phyloP scores from a whole-genome alignment of 2,329 filamentous ascomycete genomes.

The Xylaria sp. region DNA sequence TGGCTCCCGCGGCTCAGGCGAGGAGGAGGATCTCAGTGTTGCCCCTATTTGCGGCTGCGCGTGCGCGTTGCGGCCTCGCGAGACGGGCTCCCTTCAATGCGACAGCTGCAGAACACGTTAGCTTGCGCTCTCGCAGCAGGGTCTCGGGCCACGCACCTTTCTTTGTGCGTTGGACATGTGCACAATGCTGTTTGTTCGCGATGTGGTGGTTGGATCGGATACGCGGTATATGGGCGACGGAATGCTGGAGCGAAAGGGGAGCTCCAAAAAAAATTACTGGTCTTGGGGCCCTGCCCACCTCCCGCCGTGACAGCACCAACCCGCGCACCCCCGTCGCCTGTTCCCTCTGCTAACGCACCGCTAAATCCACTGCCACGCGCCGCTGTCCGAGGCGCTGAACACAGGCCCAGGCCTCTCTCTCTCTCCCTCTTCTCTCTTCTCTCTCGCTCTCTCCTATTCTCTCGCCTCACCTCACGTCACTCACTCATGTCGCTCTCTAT shows the following conservation, averaged over 20 bases:
- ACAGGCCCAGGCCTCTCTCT: neutral
- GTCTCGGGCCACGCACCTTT: constrained; percentile 32
- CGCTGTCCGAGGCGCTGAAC: constrained; percentile 15
- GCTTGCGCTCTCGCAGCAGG: constrained; percentile 26
- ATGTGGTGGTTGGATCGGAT: constrained; percentile 34
- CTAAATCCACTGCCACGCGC: constrained; percentile 27
- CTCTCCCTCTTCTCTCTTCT: neutral
- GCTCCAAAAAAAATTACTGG: constrained; percentile 32
- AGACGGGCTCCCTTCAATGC: constrained; percentile 38
- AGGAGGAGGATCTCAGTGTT: constrained; percentile 28
- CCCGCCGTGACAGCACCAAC: constrained; percentile 8
- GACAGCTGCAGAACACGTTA: constrained; percentile 38
- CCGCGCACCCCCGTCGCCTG: constrained; percentile 1
- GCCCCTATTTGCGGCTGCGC: constrained; percentile 46
- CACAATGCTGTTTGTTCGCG: constrained; percentile 32
- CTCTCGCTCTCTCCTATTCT: constrained; percentile 11
- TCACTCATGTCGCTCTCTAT: neutral
- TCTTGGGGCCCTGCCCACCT: constrained; percentile 13
- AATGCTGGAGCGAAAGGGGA: constrained; percentile 38
- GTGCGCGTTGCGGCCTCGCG: constrained; percentile 42
- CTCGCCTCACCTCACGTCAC: constrained; percentile 14
- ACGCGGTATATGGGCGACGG: constrained; percentile 40
- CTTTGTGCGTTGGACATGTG: constrained; percentile 33
- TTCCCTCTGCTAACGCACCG: constrained; percentile 17
- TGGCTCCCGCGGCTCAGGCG: constrained; percentile 10